Base-by-base conservation (phyloP, 1,284 basidiomycete species). In the Meira miltonrushii region DNA sequence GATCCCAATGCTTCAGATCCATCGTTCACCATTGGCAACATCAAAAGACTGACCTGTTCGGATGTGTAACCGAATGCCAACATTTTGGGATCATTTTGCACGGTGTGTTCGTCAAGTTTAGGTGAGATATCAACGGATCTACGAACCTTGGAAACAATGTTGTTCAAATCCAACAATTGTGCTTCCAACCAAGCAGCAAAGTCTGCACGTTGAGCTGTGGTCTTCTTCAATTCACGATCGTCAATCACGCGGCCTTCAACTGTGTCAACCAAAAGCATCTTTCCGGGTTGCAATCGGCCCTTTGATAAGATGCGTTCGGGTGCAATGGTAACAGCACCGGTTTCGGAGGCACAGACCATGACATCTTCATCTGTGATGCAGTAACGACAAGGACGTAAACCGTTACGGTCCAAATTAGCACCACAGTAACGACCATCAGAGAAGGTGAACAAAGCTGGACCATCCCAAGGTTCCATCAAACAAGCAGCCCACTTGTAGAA, bases 381-480 rank as follows among this genome's bases (percentile, higher is more conserved):
- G 69, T 73, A 76, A 43, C 74, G 74, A 64, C 74, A 76, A 46
- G 74, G 74, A 47, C 74, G 74, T 13, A 76, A 63, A 63, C 74
- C 74, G 62, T 76, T 76, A 37, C 74, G 69, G 67, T 76, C 74
- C 61, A 76, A 55, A 66, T 76, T 76, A 57, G 74, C 74, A 71
- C 74, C 74, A 57, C 74, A 76, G 69, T 72, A 76, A 33, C 74
- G 69, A n/a, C 74, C 74, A 60, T 76, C 74, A 57, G 71, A 68
- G 61, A 76, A 76, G 55, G 74, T 75, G 63, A 76, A 76, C 55
- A 76, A 71, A 28, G 74, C 74, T 17, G 74, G 74, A 57, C 74
- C 74, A 46, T 76, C 74, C 74, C 74, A 76, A 33, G 74, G 74
- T 67, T 76, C 74, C 74, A 75, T 76, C 59, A 76, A 63, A 58